A percentile compares a stretch with the other conserved stretches of the same genome.
phyloP scores from a whole-genome alignment of 1,284 basidiomycete genomes.

The Heterobasidion annosum region DNA sequence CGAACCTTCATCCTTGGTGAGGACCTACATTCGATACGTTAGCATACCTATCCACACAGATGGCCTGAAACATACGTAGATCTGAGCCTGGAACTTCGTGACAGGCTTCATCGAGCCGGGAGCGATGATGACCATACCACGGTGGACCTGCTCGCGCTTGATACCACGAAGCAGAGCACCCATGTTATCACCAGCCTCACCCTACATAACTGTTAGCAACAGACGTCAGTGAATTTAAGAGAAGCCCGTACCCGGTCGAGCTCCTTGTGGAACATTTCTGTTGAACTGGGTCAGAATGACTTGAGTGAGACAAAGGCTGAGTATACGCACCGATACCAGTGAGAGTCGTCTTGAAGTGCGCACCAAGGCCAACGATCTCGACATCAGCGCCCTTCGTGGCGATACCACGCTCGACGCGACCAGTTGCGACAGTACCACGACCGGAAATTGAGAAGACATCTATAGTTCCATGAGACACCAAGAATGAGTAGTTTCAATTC shows the following conservation, averaged over 20 bases:
- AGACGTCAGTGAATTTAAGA: not conserved
- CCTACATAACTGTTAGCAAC: constrained; percentile 30
- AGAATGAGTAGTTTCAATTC: not conserved
- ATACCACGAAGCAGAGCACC: constrained; percentile 94
- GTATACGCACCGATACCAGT: constrained; percentile 80
- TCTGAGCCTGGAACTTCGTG: constrained; percentile 90
- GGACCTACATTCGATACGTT: constrained; percentile 39
- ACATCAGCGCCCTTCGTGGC: constrained; percentile 92
- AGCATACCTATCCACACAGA: not conserved
- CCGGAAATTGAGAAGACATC: constrained; percentile 98
- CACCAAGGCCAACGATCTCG: constrained; percentile 88
- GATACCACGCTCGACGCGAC: constrained; percentile 90
- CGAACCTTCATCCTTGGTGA: constrained; percentile 89
- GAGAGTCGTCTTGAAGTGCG: constrained; percentile 83
- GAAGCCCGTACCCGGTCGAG: constrained; percentile 67
- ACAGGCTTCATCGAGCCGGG: constrained; percentile 93
- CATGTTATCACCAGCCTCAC: constrained; percentile 99
- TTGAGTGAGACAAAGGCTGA: not conserved
- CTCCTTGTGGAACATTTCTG: constrained; percentile 99
- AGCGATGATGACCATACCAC: constrained; percentile 87
- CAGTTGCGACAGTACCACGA: constrained; percentile 96
- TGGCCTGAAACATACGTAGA: constrained; percentile 55
- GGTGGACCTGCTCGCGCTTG: constrained; percentile 93
- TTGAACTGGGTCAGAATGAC: not conserved
- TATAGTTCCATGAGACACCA: constrained; percentile 13